phyloP scores from a whole-genome alignment of 805 yeast genomes.

The Lipomyces yamanashiensis region DNA sequence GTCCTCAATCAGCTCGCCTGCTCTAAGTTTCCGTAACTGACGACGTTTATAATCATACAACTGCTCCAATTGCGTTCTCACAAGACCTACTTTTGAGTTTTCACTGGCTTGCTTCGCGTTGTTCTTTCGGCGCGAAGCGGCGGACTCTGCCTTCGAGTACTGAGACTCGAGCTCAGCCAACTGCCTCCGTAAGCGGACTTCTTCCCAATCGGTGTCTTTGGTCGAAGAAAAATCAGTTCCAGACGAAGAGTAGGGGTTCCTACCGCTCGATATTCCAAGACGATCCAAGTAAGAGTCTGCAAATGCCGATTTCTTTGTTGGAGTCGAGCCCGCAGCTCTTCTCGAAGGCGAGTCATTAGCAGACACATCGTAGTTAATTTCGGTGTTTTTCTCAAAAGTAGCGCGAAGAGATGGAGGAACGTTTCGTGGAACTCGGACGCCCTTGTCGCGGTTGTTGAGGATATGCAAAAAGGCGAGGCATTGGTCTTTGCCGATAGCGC shows the following conservation, averaged over 20 bases:
- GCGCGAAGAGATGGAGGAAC: slow-evolving; percentile 93
- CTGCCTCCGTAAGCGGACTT: slow-evolving; percentile 78
- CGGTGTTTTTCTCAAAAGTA: slow-evolving; percentile 83
- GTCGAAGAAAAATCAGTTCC: slow-evolving; percentile 76
- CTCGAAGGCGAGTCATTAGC: slow-evolving; percentile 9
- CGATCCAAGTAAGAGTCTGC: slow-evolving; percentile 42
- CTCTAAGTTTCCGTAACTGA: slow-evolving; percentile 53
- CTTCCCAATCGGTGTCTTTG: slow-evolving; percentile 88
- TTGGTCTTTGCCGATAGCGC: slow-evolving; percentile 92
- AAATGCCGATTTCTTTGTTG: slow-evolving; percentile 37
- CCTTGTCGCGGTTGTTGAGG: slow-evolving; percentile 84
- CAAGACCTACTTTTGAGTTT: slow-evolving; percentile 44
- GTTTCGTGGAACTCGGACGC: slow-evolving; percentile 85
- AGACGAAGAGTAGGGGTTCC: slow-evolving; percentile 45
- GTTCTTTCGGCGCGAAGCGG: slow-evolving; percentile 48
- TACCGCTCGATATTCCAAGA: slow-evolving; percentile 41
- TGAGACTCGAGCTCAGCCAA: slow-evolving; percentile 73
- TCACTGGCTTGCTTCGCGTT: slow-evolving; percentile 36
- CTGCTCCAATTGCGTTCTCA: slow-evolving; percentile 76
- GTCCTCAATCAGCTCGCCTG: slow-evolving; percentile 40
- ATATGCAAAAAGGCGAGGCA: slow-evolving; percentile 87
- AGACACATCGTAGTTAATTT: slow-evolving; percentile 37
- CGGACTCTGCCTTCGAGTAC: slow-evolving; percentile 60
- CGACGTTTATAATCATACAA: slow-evolving; percentile 76
- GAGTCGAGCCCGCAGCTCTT: slow-evolving; percentile 14